Percentiles rank a stretch among this genome's conserved stretches.
phyloP scores from a whole-genome alignment of 192 early-diverging fungal genomes.

The Umbelopsis isabellina region DNA sequence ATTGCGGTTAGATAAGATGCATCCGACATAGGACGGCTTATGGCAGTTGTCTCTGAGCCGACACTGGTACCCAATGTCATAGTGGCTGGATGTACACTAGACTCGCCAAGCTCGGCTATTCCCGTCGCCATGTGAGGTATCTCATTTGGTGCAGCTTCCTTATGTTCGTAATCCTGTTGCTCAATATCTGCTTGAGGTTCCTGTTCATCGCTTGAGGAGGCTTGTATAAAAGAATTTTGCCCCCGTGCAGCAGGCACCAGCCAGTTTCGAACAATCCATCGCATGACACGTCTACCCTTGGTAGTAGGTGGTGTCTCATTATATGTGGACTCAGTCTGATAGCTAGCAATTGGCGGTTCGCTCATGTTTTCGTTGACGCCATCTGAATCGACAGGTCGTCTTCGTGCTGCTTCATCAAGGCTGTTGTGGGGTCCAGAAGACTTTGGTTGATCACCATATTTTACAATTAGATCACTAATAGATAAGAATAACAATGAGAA shows the following conservation, averaged over 20 bases:
- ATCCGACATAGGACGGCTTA: not conserved
- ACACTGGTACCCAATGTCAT: no score
- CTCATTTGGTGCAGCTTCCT: not conserved
- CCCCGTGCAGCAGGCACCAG: not conserved
- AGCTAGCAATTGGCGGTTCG: not conserved
- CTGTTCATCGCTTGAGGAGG: not conserved
- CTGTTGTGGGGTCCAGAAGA: no score
- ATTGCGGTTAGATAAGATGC: not conserved
- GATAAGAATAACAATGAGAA: no score
- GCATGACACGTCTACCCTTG: not conserved
- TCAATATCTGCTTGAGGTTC: not conserved
- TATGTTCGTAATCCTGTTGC: not conserved
- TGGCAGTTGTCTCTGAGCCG: no score
- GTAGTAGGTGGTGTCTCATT: no score
- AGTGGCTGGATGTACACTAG: no score
- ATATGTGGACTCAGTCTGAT: not conserved
- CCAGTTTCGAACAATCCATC: conserved; percentile 11
- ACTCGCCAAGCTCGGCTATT: no score
- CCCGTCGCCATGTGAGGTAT: not conserved
- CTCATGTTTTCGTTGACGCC: not conserved
- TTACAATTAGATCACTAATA: conserved; percentile 2
- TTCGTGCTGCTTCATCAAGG: not conserved
- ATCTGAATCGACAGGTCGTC: not conserved
- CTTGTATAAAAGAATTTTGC: not conserved
- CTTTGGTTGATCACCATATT: conserved; percentile 6